Evolutionary conservation across 2,329 filamentous ascomycete genomes (phyloP), one percentile per base, ranked within the genome.

Genomic region (Didymella pinodella): DNA sequence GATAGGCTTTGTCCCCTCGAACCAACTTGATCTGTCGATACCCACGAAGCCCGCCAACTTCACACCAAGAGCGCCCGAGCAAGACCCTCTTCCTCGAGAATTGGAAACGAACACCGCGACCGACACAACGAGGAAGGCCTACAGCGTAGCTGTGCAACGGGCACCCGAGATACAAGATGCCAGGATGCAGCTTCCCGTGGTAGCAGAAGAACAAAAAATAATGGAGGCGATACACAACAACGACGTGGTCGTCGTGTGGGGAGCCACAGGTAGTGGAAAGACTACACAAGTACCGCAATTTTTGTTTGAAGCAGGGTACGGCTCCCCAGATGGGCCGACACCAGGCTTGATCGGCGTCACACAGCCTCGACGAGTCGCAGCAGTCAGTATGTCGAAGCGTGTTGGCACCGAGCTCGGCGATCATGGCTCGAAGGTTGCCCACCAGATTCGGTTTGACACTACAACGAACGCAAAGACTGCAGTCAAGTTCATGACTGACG

Each of bases 401-500:
- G 94, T 99, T 22, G 88, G 85, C 0, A 88, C 93, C 63, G 95
- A 99, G 74, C 78, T 99, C 41, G 93, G 92, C 1, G 84, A 90
- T 46, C 87, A 89, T 68, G 88, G 88, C n/a, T 83, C 89, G 26
- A 85, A 86, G 47, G 93, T 99, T 7, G 92, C 91, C 4, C 96
- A 98, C 75, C 95, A 77, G 75, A 97, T 99, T 68, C 90, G 96
- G 25, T 99, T 98, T 65, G 95, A 99, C 73, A 92, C 90, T 48
- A 94, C 89, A 0, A 88, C 90, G 1, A 87, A 88, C 48, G 82
- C 88, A 28, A 89, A 92, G 51, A 99, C 95, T 0, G 90, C 92
- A 6, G 87, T 99, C 75, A 99, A 99, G 76, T 99, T 98, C 79
- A 97, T 99, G 93, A 99, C 95, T 0, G 95, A 99, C 77, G 95